Percentiles rank a stretch among this genome's conserved stretches.
phyloP scores from a whole-genome alignment of 2,329 filamentous ascomycete genomes.

The Clonostachys byssicola region DNA sequence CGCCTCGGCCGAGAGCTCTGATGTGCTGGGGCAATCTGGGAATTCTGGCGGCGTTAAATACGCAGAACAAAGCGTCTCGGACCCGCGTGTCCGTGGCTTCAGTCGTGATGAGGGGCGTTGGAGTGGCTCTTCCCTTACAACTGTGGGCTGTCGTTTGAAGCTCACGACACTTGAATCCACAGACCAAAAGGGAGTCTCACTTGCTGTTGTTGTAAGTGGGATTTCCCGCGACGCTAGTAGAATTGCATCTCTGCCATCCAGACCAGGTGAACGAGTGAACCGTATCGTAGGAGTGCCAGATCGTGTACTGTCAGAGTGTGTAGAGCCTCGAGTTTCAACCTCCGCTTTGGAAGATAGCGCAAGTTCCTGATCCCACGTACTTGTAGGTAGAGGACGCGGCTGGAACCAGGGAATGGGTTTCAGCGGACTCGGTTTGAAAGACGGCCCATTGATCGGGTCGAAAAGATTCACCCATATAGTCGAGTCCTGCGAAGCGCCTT shows the following conservation, averaged over 20 bases:
- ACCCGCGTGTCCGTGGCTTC: conserved; percentile 8
- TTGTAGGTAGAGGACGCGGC: background rate
- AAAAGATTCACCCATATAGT: conserved; percentile 44
- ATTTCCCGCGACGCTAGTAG: too few relatives aligned
- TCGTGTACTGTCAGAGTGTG: too few relatives aligned
- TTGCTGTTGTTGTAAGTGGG: too few relatives aligned
- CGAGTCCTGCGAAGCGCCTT: conserved; percentile 10
- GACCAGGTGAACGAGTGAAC: too few relatives aligned
- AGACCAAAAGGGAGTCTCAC: too few relatives aligned
- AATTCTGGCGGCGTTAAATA: conserved; percentile 24
- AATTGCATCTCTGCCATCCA: too few relatives aligned
- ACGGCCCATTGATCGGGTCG: conserved; percentile 39
- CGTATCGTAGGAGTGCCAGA: too few relatives aligned
- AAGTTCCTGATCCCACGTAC: too few relatives aligned
- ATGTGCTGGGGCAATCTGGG: conserved; percentile 1
- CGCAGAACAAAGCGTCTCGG: conserved; percentile 12
- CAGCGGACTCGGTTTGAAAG: conserved; percentile 41
- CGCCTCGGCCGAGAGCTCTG: background rate
- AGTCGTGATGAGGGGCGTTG: conserved; percentile 29
- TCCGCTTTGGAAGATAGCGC: too few relatives aligned
- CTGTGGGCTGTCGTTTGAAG: conserved; percentile 12
- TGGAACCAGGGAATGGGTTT: conserved; percentile 43
- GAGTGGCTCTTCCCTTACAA: conserved; percentile 30
- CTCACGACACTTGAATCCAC: background rate
- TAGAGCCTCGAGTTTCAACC: too few relatives aligned